Evolutionary conservation across 1,284 basidiomycete species (phyloP), one percentile per base, ranked within the genome.

Genomic region (Caloboletus firmus): DNA sequence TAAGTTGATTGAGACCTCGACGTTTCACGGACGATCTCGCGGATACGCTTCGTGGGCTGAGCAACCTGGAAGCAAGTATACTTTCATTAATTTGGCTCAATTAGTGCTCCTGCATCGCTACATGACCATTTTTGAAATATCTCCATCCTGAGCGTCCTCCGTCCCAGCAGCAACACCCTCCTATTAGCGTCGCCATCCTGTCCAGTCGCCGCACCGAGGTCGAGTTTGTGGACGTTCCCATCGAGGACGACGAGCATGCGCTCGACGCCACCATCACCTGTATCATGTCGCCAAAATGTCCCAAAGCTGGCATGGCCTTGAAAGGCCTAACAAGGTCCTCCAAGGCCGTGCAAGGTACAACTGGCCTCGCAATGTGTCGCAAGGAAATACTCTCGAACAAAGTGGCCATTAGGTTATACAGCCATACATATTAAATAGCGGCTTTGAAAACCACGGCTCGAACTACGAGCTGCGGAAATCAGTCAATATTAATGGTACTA

Each of bases 71-170:
- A 31, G 9, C 20, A 15, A 0, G 11, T 24, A 20, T 24, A 6
- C 6, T 4, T 10, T 46, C 13, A 43, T 11, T 36, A 48, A n/a
- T n/a, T n/a, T 46, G 45, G 45, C 30, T 18, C 50, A 51, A 22
- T 5, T 59, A 24, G 1, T 51, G 2, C n/a, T 28, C 35, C 12
- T 59, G 51, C 30, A n/a, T 59, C 18, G 18, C 45, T 10, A 20
- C 59, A 18, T 60, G 59, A 42, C 31, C 57, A 30, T 62, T 39
- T 2, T 41, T 62, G 40, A 62, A 51, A 18, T 9, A 3, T 15
- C 49, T 13, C 7, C 17, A 15, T 62, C 32, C 4, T 24, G 1
- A 3, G 20, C 20, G 18, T 26, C 15, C 12, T 37, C 36, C n/a
- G 40, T 30, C 34, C 34, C 7, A 17, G 13, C 1, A 11, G 30